These are phyloP conservation scores for Penicillium fuscoglaucum DNA, from an alignment of 2,329 filamentous ascomycete species.

Conservation along the genomic window DNA sequence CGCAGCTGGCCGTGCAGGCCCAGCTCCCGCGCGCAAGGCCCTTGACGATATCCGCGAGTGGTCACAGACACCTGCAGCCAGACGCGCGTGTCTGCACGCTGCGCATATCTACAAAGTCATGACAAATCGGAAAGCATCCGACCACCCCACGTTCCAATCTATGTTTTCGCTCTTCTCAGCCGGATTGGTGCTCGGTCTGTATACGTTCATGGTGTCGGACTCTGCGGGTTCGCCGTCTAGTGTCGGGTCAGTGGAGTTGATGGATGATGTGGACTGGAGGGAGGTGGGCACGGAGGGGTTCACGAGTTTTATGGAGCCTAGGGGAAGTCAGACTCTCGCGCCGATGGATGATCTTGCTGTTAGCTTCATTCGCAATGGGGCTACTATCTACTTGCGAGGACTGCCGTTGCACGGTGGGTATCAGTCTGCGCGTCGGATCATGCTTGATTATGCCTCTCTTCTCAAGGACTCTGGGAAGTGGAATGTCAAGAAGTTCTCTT, in stretches of 20 bases:
- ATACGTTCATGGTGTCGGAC: too few species aligned
- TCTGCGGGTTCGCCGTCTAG: too few species aligned
- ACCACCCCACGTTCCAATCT: slow-evolving; percentile 54
- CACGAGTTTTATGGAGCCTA: slow-evolving; percentile 33
- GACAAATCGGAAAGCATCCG: slow-evolving; percentile 53
- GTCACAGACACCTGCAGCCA: slow-evolving; percentile 52
- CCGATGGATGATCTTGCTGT: slow-evolving; percentile 36
- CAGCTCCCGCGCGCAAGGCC: slow-evolving; percentile 49
- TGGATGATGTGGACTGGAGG: too few species aligned
- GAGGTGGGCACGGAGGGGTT: too few species aligned
- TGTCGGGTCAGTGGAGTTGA: too few species aligned
- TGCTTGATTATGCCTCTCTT: slow-evolving; percentile 54
- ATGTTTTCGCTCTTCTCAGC: slow-evolving; percentile 51
- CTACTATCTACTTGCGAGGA: slow-evolving; percentile 50
- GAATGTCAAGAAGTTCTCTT: slow-evolving; percentile 52
- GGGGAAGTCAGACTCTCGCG: slow-evolving; percentile 28
- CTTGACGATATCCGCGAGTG: slow-evolving; percentile 53
- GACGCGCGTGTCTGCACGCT: slow-evolving; percentile 54
- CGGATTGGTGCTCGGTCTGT: too few species aligned
- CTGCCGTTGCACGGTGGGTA: slow-evolving; percentile 52
- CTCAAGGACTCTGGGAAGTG: slow-evolving; percentile 56
- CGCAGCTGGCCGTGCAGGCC: slow-evolving; percentile 53
- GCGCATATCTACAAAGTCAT: slow-evolving; percentile 55
- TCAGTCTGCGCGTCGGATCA: slow-evolving; percentile 51
- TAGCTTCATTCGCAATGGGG: slow-evolving; percentile 52